Evolutionary conservation across 768 basidiomycete genomes (phyloP).

Genomic region (Lyophyllum atratum): DNA sequence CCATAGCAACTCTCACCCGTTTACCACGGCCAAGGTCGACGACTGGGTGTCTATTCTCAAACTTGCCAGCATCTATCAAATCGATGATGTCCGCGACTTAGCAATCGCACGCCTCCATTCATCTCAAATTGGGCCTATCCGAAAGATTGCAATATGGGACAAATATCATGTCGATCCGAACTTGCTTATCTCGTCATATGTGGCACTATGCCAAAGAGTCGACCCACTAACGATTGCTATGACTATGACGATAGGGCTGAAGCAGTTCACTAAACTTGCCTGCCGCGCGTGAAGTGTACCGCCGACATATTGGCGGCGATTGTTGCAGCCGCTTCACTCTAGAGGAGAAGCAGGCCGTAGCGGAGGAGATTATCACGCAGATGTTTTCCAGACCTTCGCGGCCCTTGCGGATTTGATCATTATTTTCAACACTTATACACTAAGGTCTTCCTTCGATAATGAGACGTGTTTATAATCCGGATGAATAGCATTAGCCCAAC

Average conservation of each 20-base stretch:
- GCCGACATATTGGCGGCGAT: conserved; percentile 25
- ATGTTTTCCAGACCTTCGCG: background rate
- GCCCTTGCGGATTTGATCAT: background rate
- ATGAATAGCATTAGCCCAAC: background rate
- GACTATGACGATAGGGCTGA: conserved; percentile 32
- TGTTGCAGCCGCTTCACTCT: background rate
- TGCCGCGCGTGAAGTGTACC: conserved; percentile 33
- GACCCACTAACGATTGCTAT: conserved; percentile 35
- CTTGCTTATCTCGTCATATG: conserved; percentile 29
- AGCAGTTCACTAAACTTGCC: conserved; percentile 34
- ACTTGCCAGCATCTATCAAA: conserved; percentile 34
- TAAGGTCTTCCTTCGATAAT: background rate
- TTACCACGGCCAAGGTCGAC: conserved; percentile 24
- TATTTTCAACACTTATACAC: background rate
- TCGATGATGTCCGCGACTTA: conserved; percentile 25
- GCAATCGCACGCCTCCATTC: conserved; percentile 30
- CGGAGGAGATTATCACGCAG: conserved; percentile 5
- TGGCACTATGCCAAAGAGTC: conserved; percentile 28
- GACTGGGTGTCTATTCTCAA: conserved; percentile 36
- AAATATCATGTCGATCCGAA: conserved; percentile 33
- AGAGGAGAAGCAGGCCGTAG: conserved; percentile 5
- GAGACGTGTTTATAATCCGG: background rate
- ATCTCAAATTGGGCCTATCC: conserved; percentile 31
- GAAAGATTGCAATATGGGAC: conserved; percentile 37
- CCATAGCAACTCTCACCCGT: conserved; percentile 14